Conservation (phyloP, 352 stramenopile genomes). For the Blastocystis sp. region DNA sequence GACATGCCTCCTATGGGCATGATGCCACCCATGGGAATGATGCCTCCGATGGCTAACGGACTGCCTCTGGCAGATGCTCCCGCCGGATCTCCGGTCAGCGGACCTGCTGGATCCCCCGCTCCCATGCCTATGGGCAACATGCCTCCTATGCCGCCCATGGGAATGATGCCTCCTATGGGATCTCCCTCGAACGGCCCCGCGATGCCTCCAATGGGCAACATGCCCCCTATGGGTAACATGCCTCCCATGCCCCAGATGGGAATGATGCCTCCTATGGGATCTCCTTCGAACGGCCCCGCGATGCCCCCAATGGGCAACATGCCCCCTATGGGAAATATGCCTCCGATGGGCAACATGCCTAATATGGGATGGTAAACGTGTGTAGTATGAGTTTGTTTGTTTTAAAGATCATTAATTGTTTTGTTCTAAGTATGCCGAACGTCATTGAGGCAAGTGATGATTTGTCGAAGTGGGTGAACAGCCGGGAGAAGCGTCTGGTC, state of each 20-base stretch:
- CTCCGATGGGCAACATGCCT: constrained; percentile 57
- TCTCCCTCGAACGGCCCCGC: background rate
- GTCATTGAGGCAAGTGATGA: constrained; percentile 19
- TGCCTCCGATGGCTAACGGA: constrained; percentile 49
- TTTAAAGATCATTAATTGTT: background rate
- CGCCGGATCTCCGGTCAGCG: background rate
- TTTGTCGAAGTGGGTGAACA: constrained; percentile 28
- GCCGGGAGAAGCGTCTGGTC: background rate
- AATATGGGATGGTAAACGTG: background rate
- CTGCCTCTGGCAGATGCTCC: constrained; percentile 56
- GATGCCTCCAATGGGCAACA: constrained; percentile 40
- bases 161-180: constrained; percentile 52
- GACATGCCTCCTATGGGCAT: constrained; percentile 60
- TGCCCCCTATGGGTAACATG: constrained; percentile 59
- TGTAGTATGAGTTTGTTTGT: background rate
- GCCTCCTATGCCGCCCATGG: constrained; percentile 33
- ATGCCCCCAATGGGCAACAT: constrained; percentile 61
- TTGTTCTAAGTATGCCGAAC: background rate
- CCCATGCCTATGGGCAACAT: background rate
- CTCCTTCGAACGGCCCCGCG: background rate
- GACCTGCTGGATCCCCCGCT: background rate
- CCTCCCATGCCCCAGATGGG: constrained; percentile 61
- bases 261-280: constrained; percentile 54
- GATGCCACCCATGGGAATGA: constrained; percentile 57
- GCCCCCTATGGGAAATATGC: constrained; percentile 55